Conservation (phyloP, 106 monocot genomes). For the Agapanthus africanus region DNA sequence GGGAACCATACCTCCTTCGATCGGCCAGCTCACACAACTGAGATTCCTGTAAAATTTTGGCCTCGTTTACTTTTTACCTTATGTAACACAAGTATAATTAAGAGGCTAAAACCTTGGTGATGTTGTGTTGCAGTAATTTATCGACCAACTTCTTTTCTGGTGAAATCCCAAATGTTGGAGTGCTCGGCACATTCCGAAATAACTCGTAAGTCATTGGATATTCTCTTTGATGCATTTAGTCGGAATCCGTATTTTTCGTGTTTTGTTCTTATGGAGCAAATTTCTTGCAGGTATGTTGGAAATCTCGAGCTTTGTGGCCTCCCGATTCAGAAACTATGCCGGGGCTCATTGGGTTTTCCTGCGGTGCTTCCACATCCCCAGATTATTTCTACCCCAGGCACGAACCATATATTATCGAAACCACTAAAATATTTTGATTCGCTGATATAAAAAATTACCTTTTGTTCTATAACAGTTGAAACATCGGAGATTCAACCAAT, state of each 20-base stretch:
- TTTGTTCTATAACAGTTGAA: slow-evolving; percentile 7
- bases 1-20: slow-evolving; percentile 76
- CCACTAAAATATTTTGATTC: no score
- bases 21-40: slow-evolving; percentile 51
- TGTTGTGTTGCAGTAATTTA: slow-evolving; percentile 46
- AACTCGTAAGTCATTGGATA: slow-evolving; percentile 54
- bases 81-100: background rate
- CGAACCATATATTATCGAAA: no score
- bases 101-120: background rate
- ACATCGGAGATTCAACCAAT: slow-evolving; percentile 32
- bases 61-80: background rate
- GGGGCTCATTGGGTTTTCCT: slow-evolving; percentile 73
- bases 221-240: background rate
- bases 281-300: slow-evolving; percentile 56
- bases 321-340: slow-evolving; percentile 57
- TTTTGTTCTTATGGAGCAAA: background rate
- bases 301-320: slow-evolving; percentile 90
- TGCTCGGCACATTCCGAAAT: slow-evolving; percentile 62
- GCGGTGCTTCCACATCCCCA: slow-evolving; percentile 66
- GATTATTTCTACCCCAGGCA: slow-evolving; percentile 35
- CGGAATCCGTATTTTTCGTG: background rate
- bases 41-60: slow-evolving; percentile 62
- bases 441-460: slow-evolving; percentile 7
- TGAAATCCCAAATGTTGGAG: slow-evolving; percentile 86
- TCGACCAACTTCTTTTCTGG: slow-evolving; percentile 95